Evolutionary conservation across 148 eudicot genomes (phyloP).

Genomic region (Amaranthus hypochondriacus): DNA sequence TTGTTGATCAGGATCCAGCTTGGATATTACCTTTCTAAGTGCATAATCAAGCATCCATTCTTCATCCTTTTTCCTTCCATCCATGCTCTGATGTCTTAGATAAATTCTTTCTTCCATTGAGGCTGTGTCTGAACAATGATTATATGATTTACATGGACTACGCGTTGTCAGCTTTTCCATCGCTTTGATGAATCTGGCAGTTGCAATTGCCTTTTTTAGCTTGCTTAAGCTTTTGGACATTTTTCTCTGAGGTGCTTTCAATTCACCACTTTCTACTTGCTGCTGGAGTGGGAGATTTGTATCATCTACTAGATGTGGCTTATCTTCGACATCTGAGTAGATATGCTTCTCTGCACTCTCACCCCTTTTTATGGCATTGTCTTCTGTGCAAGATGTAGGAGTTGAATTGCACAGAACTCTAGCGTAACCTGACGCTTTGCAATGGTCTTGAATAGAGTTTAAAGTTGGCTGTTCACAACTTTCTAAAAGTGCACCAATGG

Average conservation of each 20-base stretch:
- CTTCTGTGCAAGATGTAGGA: slow-evolving; percentile 21
- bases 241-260: slow-evolving; percentile 15
- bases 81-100: slow-evolving; percentile 30
- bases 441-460: slow-evolving; percentile 37
- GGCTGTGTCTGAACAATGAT: slow-evolving; percentile 15
- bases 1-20: slow-evolving; percentile 36
- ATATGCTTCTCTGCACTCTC: slow-evolving; percentile 11
- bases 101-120: slow-evolving; percentile 26
- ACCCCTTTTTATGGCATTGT: slow-evolving; percentile 11
- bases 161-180: slow-evolving; percentile 32
- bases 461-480: slow-evolving; percentile 56
- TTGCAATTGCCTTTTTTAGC: slow-evolving; percentile 31
- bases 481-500: slow-evolving; percentile 68
- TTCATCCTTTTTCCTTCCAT: slow-evolving; percentile 31
- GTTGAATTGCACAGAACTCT: slow-evolving; percentile 15
- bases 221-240: slow-evolving; percentile 29
- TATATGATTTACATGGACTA: slow-evolving; percentile 24
- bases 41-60: slow-evolving; percentile 49
- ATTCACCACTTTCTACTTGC: slow-evolving; percentile 20
- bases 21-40: slow-evolving; percentile 35
- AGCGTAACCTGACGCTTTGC: slow-evolving; percentile 24
- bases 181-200: slow-evolving; percentile 36
- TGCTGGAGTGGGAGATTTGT: slow-evolving; percentile 8
- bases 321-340: slow-evolving; percentile 10
- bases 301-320: slow-evolving; percentile 3